Conservation (phyloP, 306 rosid genomes). For the Malus orientalis region DNA sequence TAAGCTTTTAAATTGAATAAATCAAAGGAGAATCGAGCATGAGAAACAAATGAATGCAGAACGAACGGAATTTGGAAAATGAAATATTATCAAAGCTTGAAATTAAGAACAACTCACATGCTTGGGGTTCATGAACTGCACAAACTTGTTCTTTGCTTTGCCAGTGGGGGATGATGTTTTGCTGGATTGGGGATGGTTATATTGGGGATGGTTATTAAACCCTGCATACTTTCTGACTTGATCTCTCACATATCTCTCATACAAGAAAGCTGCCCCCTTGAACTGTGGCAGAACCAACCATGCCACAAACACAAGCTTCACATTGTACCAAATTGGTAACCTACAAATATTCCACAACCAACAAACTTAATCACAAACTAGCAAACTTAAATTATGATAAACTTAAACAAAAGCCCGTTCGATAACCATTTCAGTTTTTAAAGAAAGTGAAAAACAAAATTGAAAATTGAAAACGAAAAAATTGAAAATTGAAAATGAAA, state of each 20-base stretch:
- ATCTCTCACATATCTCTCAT: constrained; percentile 54
- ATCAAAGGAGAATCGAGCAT: background rate
- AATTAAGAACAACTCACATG: constrained; percentile 26
- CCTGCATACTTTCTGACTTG: constrained; percentile 37
- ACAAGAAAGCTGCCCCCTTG: constrained; percentile 86
- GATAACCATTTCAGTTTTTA: too few relatives aligned
- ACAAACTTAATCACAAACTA: background rate
- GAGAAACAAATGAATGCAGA: too few relatives aligned
- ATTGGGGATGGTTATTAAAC: background rate
- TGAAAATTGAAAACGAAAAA: too few relatives aligned
- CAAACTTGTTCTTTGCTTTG: constrained; percentile 46
- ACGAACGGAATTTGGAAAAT: background rate
- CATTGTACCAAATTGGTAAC: constrained; percentile 71
- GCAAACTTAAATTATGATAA: background rate
- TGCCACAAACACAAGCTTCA: constrained; percentile 60
- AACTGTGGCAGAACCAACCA: constrained; percentile 89
- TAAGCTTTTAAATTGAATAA: background rate
- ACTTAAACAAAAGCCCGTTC: too few relatives aligned
- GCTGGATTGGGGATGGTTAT: background rate
- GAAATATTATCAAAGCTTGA: background rate
- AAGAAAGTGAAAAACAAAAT: too few relatives aligned
- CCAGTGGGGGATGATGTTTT: constrained; percentile 24
- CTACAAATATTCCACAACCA: constrained; percentile 21
- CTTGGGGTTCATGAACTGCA: constrained; percentile 38
- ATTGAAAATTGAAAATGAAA: too few relatives aligned